Evolutionary conservation across 2,329 filamentous ascomycete species (phyloP), one percentile per base, ranked within the genome.

Genomic region (Beauveria sp.): DNA sequence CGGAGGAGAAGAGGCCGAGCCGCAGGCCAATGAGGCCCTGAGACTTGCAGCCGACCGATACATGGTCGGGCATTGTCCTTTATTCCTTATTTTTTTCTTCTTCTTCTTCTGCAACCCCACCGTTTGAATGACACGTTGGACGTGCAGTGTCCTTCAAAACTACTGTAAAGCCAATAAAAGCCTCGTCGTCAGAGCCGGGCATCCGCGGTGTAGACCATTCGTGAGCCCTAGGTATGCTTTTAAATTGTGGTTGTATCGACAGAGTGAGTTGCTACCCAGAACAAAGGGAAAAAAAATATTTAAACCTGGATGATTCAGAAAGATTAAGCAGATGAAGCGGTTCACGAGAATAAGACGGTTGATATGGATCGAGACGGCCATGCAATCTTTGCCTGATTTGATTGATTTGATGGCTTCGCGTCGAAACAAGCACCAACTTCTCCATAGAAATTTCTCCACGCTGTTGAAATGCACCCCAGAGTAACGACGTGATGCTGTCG

Each of bases 391-490:
- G 34, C 56, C 56, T 4, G 10, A 10, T 34, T 40, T 22, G n/a
- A 20, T 37, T 30, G 8, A 28, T 55, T 44, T 28, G 24, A 59
- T 7, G 18, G 18, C 24, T 7, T 50, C 46, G 20, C 24, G 56
- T 59, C n/a, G 24, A 52, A 59, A 52, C 56, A 59, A 58, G 47
- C 56, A 52, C 18, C 22, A 24, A 2, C 10, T 59, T 52, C 47
- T 52, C 56, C 55, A 58, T 58, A 52, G 48, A 50, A 50, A 1
- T 6, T 57, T 59, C 56, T 59, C 55, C 55, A 57, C 55, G 54
- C 16, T 41, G 22, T 14, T 16, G 8, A 24, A 44, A n/a, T 26
- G 12, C 20, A 54, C 34, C 34, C 30, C 51, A 41, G 26, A 52
- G 47, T n/a, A 40, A 34, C 16, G n/a, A 20, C 14, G 22, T 46